Evolutionary conservation across 441 rosid genomes (phyloP).

Genomic region (Metrosideros polymorpha): DNA sequence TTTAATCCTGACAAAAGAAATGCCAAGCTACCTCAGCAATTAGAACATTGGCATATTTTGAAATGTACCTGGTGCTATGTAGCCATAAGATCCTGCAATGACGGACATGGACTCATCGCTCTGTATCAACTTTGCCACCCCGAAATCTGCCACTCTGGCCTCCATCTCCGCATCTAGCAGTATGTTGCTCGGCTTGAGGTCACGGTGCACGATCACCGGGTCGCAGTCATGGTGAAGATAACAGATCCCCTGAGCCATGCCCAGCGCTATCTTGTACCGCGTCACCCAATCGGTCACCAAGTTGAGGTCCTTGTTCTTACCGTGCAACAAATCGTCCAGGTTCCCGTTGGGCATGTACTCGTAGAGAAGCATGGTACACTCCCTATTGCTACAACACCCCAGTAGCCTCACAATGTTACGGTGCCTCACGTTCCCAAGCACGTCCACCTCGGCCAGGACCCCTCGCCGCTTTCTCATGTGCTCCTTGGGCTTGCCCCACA

Average conservation of each 20-base stretch:
- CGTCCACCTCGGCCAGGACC: constrained; percentile 84
- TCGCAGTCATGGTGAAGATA: constrained; percentile 96
- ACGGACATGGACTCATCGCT: constrained; percentile 94
- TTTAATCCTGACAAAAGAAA: neutral
- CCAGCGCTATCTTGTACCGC: constrained; percentile 70
- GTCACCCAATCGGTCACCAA: constrained; percentile 79
- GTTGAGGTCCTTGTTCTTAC: constrained; percentile 51
- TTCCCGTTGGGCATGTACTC: constrained; percentile 97
- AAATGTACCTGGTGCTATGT: constrained; percentile 88
- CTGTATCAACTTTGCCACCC: constrained; percentile 82
- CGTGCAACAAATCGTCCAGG: constrained; percentile 70
- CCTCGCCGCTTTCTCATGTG: constrained; percentile 59
- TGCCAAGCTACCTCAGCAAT: neutral
- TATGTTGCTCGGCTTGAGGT: constrained; percentile 84
- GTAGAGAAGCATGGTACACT: constrained; percentile 81
- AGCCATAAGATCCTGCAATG: constrained; percentile 95
- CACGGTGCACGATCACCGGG: constrained; percentile 93
- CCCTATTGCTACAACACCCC: constrained; percentile 86
- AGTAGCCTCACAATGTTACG: constrained; percentile 82
- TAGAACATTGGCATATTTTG: neutral
- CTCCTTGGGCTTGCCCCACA: constrained; percentile 80
- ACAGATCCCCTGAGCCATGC: constrained; percentile 94
- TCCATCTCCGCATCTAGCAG: constrained; percentile 79
- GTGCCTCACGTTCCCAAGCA: constrained; percentile 76
- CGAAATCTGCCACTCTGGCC: constrained; percentile 98